These are phyloP conservation scores for Grosmannia serpens DNA, from an alignment of 2,329 filamentous ascomycete species.

Conservation along the genomic window DNA sequence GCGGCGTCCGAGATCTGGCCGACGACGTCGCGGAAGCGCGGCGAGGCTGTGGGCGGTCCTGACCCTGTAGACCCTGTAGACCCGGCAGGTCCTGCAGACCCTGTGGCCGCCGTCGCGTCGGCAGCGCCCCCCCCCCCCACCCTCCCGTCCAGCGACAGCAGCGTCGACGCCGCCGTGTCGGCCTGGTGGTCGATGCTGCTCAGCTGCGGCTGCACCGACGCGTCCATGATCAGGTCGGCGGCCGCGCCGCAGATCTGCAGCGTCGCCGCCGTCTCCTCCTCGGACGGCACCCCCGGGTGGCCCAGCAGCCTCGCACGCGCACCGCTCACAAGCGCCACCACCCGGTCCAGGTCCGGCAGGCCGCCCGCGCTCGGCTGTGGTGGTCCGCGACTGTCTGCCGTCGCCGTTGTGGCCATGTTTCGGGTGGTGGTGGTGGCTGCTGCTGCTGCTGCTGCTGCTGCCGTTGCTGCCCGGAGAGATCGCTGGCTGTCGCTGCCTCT, in stretches of 20 bases:
- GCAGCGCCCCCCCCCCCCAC: background rate
- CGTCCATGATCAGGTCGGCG: constrained; percentile 22
- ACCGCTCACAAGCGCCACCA: constrained; percentile 29
- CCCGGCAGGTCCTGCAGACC: too few species aligned
- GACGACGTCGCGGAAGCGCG: constrained; percentile 29
- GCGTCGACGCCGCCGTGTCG: constrained; percentile 38
- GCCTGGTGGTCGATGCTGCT: constrained; percentile 26
- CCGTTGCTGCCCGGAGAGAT: too few species aligned
- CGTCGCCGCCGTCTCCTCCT: constrained; percentile 29
- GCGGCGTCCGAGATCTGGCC: constrained; percentile 46
- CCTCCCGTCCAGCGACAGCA: constrained; percentile 31
- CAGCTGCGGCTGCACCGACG: constrained; percentile 29
- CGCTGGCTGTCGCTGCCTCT: too few species aligned
- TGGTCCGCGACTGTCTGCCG: background rate
- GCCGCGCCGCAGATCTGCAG: constrained; percentile 33
- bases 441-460: too few species aligned
- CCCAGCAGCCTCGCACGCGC: constrained; percentile 31
- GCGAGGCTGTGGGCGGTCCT: background rate
- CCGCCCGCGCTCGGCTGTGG: background rate
- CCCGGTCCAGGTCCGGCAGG: constrained; percentile 25
- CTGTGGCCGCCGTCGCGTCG: background rate
- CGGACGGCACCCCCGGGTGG: constrained; percentile 31
- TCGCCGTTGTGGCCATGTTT: constrained; percentile 5
- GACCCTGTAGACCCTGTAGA: background rate
- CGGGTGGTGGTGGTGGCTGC: too few species aligned